Conservation (phyloP, 2,329 filamentous ascomycete genomes). For the Aspergillus pseudonomiae region DNA sequence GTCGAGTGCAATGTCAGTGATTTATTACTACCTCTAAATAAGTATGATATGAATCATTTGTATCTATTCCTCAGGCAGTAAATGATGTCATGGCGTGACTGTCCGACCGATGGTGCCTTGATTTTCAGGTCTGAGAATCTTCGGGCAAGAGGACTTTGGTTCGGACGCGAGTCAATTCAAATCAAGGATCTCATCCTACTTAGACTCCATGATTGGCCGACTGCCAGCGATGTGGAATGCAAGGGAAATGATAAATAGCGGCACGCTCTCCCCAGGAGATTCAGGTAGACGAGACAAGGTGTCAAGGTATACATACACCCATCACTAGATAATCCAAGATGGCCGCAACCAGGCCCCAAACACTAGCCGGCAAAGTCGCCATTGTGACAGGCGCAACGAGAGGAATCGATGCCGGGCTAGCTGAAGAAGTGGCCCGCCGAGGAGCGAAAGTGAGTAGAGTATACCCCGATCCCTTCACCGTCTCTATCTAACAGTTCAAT, state of each 20-base stretch:
- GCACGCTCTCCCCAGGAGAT: background rate
- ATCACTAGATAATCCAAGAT: background rate
- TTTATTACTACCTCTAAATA: no score
- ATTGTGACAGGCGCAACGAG: slow-evolving; percentile 11
- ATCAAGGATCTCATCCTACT: background rate
- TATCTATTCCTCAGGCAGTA: background rate
- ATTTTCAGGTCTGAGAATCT: background rate
- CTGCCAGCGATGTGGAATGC: background rate
- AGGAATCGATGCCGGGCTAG: slow-evolving; percentile 7
- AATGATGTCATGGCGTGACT: background rate
- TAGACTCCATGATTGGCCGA: background rate
- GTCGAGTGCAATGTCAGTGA: background rate
- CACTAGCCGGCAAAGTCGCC: slow-evolving; percentile 8
- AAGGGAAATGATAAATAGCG: background rate
- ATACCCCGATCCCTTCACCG: background rate
- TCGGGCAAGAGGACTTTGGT: background rate
- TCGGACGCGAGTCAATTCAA: background rate
- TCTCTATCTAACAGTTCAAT: background rate
- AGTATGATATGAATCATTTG: background rate
- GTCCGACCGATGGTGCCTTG: background rate
- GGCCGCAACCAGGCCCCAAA: background rate
- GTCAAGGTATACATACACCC: background rate
- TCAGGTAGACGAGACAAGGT: background rate
- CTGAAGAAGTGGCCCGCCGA: slow-evolving; percentile 5
- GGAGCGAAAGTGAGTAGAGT: slow-evolving; percentile 5